Evolutionary conservation across 2,329 filamentous ascomycete species (phyloP).

Genomic region (Penicillium sp.): DNA sequence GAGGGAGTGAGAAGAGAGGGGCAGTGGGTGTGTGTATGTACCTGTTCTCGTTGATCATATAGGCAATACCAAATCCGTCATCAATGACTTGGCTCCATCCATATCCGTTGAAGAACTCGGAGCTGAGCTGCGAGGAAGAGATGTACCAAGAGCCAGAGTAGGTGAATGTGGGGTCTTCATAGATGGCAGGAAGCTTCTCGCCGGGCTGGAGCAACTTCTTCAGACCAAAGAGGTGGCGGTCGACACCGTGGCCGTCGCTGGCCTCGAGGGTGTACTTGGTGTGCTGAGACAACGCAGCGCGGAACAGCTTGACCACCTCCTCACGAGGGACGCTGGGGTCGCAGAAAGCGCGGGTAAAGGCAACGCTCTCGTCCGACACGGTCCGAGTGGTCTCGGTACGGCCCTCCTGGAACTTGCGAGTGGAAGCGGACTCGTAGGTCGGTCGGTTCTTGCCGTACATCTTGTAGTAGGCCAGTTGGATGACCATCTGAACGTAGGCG

Average conservation of each 20-base stretch:
- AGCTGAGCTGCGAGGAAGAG: conserved; percentile 81
- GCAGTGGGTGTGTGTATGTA: conserved; percentile 25
- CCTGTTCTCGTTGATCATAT: conserved; percentile 99
- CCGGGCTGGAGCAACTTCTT: conserved; percentile 81
- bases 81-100: conserved; percentile 98
- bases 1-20: neutral
- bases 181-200: conserved; percentile 76
- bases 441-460: conserved; percentile 98
- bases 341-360: conserved; percentile 84
- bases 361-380: conserved; percentile 84
- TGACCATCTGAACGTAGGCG: conserved; percentile 96
- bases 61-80: conserved; percentile 92
- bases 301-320: conserved; percentile 68
- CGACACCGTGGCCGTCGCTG: conserved; percentile 86
- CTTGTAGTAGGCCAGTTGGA: conserved; percentile 96
- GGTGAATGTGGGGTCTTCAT: conserved; percentile 74
- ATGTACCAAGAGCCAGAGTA: conserved; percentile 90
- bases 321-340: conserved; percentile 59
- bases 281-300: conserved; percentile 72
- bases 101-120: conserved; percentile 98
- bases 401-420: conserved; percentile 89
- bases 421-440: conserved; percentile 94
- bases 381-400: conserved; percentile 93
- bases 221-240: conserved; percentile 92
- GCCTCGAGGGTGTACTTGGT: conserved; percentile 87